Percentiles rank a stretch among this genome's conserved stretches.
phyloP scores from a whole-genome alignment of 2,329 filamentous ascomycete genomes.

The Polytolypa hystricis region DNA sequence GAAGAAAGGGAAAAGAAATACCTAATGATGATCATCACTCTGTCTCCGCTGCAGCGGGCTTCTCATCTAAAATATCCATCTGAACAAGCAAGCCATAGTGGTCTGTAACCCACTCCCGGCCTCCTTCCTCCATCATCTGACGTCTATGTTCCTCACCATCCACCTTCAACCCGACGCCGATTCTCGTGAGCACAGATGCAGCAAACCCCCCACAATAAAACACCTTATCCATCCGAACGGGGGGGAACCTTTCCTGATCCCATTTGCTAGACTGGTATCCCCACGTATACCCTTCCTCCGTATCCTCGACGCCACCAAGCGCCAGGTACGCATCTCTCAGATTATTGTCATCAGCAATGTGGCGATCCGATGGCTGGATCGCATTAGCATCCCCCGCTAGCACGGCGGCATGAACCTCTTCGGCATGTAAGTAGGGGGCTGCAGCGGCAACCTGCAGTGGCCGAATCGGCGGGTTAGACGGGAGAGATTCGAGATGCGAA shows the following conservation, averaged over 20 bases:
- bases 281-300: conserved; percentile 47
- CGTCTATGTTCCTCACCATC: conserved; percentile 8
- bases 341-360: conserved; percentile 37
- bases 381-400: conserved; percentile 49
- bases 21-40: no score
- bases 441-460: conserved; percentile 39
- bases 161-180: no score
- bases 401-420: conserved; percentile 30
- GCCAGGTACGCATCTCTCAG: conserved; percentile 45
- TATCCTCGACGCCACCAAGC: conserved; percentile 40
- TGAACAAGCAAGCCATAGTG: conserved; percentile 16
- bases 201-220: conserved; percentile 7
- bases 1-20: no score
- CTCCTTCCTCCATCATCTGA: conserved; percentile 12
- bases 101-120: conserved; percentile 17
- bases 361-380: conserved; percentile 43
- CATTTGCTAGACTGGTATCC: conserved; percentile 37
- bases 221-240: conserved; percentile 6
- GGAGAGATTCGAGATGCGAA: conserved; percentile 47
- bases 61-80: conserved; percentile 9
- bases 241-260: background rate
- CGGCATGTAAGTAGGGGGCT: conserved; percentile 32
- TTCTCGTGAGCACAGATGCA: no score
- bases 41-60: no score
- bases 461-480: conserved; percentile 37